phyloP scores from a whole-genome alignment of 106 monocot genomes.

The Dioscorea alata region DNA sequence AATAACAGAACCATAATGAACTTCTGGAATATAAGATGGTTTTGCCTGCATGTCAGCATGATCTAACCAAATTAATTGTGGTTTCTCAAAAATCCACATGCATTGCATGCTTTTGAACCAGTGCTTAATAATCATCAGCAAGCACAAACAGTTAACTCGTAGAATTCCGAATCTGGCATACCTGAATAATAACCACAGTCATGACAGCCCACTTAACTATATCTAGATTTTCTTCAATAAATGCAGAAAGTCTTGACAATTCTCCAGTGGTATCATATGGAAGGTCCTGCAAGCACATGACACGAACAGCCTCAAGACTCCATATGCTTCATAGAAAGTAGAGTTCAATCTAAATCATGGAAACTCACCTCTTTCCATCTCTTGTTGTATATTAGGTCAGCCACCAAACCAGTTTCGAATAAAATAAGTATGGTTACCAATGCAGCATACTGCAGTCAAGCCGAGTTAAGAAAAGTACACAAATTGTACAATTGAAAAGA shows the following conservation, averaged over 20 bases:
- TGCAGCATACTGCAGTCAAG: conserved; percentile 33
- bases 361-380: conserved; percentile 52
- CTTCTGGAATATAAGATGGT: no score
- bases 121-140: no score
- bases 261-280: conserved; percentile 65
- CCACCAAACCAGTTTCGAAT: conserved; percentile 39
- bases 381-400: conserved; percentile 34
- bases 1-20: no score
- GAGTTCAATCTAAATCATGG: not conserved
- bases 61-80: not conserved
- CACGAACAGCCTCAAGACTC: not conserved
- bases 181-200: conserved; percentile 50
- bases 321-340: not conserved
- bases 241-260: conserved; percentile 34
- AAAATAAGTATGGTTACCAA: conserved; percentile 29
- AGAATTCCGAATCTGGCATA: not conserved
- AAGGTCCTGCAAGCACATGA: conserved; percentile 32
- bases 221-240: conserved; percentile 50
- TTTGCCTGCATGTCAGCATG: not conserved
- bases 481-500: not conserved
- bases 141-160: not conserved
- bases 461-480: conserved; percentile 32
- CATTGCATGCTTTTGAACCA: not conserved
- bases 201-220: conserved; percentile 34
- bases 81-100: not conserved